Evolutionary conservation across 306 rosid genomes (phyloP).

Genomic region (Canavalia ensiformis): DNA sequence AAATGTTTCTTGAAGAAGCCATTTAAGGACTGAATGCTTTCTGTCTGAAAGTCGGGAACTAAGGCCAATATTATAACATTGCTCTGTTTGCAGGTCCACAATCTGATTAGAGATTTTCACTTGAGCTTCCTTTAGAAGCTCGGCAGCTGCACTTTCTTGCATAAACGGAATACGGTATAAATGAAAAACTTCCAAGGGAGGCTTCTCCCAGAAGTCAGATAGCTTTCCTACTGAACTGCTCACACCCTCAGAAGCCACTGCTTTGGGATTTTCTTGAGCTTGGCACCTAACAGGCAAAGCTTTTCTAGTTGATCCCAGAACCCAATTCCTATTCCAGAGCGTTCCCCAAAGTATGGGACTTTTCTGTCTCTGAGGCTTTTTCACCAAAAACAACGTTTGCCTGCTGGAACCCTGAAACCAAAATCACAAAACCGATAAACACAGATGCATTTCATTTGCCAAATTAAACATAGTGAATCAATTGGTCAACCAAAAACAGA

Average conservation of each 20-base stretch:
- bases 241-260: constrained; percentile 61
- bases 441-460: neutral
- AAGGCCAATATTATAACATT: constrained; percentile 81
- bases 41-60: constrained; percentile 57
- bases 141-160: constrained; percentile 74
- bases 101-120: constrained; percentile 71
- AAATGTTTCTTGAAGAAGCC: constrained; percentile 93
- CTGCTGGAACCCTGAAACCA: constrained; percentile 65
- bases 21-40: constrained; percentile 67
- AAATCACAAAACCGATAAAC: constrained; percentile 22
- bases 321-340: constrained; percentile 24
- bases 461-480: neutral
- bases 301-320: constrained; percentile 48
- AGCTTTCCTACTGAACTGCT: constrained; percentile 58
- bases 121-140: constrained; percentile 78
- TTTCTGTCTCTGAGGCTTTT: constrained; percentile 52
- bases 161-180: constrained; percentile 73
- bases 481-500: neutral
- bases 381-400: constrained; percentile 55
- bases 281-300: constrained; percentile 58
- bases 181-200: constrained; percentile 66
- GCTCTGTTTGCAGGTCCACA: constrained; percentile 78
- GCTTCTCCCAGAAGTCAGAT: constrained; percentile 61
- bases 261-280: constrained; percentile 62
- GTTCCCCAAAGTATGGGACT: constrained; percentile 65